Conservation (phyloP, 2,329 filamentous ascomycete species). For the Colletotrichum sp. region DNA sequence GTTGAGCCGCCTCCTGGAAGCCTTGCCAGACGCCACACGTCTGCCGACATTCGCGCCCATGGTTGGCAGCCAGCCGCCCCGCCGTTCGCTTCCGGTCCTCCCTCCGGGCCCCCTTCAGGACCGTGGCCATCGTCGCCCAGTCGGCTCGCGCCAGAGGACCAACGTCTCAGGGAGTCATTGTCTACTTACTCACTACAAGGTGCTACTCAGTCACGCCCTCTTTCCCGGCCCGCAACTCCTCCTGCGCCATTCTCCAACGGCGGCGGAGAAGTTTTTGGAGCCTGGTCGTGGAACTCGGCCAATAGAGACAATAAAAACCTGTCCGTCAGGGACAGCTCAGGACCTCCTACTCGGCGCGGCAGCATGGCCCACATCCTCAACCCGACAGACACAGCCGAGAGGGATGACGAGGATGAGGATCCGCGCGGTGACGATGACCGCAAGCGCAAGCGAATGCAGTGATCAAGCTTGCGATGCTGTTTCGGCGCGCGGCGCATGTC, state of each 20-base stretch:
- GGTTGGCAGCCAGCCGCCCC: conserved; percentile 69
- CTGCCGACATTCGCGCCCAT: conserved; percentile 91
- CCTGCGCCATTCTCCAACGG: conserved; percentile 57
- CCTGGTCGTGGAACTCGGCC: conserved; percentile 62
- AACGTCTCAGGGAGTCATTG: conserved; percentile 61
- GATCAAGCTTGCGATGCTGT: not conserved
- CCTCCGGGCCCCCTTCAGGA: conserved; percentile 56
- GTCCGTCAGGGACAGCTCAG: conserved; percentile 58
- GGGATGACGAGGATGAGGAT: conserved; percentile 61
- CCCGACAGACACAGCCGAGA: conserved; percentile 60
- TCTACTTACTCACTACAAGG: conserved; percentile 58
- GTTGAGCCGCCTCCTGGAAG: conserved; percentile 69
- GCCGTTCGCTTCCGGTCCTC: conserved; percentile 51
- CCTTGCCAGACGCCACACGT: conserved; percentile 85
- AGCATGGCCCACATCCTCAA: conserved; percentile 71
- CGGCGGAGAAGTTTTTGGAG: conserved; percentile 51
- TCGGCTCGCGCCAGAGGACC: conserved; percentile 54
- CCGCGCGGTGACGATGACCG: conserved; percentile 61
- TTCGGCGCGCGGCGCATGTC: not conserved
- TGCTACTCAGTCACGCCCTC: conserved; percentile 44
- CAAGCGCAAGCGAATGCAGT: conserved; percentile 66
- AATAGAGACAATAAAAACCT: conserved; percentile 56
- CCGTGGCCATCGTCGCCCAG: conserved; percentile 62
- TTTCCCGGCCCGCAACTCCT: conserved; percentile 59
- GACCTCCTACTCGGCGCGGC: conserved; percentile 59